Percentiles rank a stretch among this genome's conserved stretches.
Evolutionary conservation across 148 eudicot genomes (phyloP).

Genomic region (Linanthus parryae): DNA sequence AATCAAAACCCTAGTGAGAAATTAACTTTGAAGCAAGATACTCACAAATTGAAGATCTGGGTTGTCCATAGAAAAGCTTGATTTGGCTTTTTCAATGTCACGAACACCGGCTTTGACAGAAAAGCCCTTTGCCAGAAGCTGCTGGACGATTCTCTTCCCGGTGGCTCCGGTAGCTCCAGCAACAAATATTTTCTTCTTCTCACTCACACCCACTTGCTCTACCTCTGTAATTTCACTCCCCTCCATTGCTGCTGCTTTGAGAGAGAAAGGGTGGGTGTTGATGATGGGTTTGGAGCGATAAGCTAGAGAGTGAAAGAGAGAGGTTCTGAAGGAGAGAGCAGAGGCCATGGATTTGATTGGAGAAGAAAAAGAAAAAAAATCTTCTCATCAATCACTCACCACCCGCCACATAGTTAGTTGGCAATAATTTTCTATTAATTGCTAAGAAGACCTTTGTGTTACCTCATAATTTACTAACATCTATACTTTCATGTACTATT

Average conservation of each 20-base stretch:
- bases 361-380: too few relatives aligned
- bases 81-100: conserved; percentile 64
- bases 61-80: conserved; percentile 33
- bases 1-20: not conserved
- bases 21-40: not conserved
- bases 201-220: conserved; percentile 15
- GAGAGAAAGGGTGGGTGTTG: conserved; percentile 16
- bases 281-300: conserved; percentile 6
- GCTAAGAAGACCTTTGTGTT: too few relatives aligned
- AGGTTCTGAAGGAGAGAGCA: conserved; percentile 14
- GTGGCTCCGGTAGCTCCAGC: conserved; percentile 96
- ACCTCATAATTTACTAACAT: too few relatives aligned
- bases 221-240: conserved; percentile 46
- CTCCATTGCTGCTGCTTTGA: conserved; percentile 49
- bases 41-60: conserved; percentile 82
- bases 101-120: conserved; percentile 95
- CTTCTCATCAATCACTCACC: too few relatives aligned
- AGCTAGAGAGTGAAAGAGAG: conserved; percentile 22
- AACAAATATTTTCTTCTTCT: conserved; percentile 75
- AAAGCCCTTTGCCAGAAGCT: conserved; percentile 80
- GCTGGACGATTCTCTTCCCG: conserved; percentile 89
- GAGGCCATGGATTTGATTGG: conserved; percentile 20
- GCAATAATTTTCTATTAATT: too few relatives aligned
- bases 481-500: too few relatives aligned
- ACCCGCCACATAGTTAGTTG: too few relatives aligned